These are phyloP conservation scores for Babesia ovis DNA, from an alignment of 169 alveolate species.

Conservation along the genomic window DNA sequence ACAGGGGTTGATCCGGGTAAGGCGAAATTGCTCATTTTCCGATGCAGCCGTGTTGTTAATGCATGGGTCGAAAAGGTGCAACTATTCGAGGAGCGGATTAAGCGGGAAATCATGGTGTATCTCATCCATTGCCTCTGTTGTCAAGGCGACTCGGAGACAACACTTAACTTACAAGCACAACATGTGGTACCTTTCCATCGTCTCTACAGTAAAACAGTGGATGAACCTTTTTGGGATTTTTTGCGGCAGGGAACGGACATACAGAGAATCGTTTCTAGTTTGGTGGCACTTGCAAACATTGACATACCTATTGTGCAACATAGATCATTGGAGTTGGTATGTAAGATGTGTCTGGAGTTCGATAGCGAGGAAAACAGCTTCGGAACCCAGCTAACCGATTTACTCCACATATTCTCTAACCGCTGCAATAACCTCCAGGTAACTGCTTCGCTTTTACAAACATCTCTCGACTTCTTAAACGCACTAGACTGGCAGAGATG, in stretches of 20 bases:
- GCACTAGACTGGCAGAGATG: conserved; percentile 45
- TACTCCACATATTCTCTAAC: background rate
- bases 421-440: conserved; percentile 17
- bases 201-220: conserved; percentile 51
- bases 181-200: conserved; percentile 53
- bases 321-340: conserved; percentile 36
- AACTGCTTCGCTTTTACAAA: conserved; percentile 36
- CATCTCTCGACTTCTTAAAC: conserved; percentile 38
- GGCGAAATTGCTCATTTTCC: conserved; percentile 40
- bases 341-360: conserved; percentile 61
- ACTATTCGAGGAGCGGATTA: conserved; percentile 36
- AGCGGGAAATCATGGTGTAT: conserved; percentile 30
- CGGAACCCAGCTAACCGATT: conserved; percentile 18
- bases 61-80: conserved; percentile 42
- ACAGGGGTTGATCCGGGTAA: background rate
- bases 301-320: conserved; percentile 45
- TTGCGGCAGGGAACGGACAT: conserved; percentile 14
- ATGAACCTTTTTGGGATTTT: conserved; percentile 55
- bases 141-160: background rate
- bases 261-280: background rate
- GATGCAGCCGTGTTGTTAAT: conserved; percentile 57
- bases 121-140: conserved; percentile 41
- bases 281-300: conserved; percentile 12
- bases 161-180: conserved; percentile 23
- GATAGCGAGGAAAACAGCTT: conserved; percentile 51